Evolutionary conservation across 805 yeast genomes (phyloP).

Genomic region (Yarrowia deformans): DNA sequence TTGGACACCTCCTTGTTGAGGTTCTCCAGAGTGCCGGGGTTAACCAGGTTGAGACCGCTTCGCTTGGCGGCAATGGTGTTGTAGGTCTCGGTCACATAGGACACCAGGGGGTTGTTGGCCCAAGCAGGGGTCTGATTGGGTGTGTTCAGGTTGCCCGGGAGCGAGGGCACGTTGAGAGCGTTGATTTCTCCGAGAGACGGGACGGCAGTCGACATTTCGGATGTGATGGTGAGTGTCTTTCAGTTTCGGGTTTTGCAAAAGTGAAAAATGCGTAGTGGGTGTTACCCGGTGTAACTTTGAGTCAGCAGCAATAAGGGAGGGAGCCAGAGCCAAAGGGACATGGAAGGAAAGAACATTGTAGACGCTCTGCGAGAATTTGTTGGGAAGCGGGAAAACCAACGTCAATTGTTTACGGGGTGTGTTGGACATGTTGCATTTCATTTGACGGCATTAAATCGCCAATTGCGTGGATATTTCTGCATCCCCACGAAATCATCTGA

Average conservation of each 20-base stretch:
- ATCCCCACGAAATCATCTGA: too few relatives aligned
- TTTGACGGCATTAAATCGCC: not conserved
- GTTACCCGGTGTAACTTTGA: constrained; percentile 37
- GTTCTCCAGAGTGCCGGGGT: constrained; percentile 96
- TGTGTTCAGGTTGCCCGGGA: constrained; percentile 40
- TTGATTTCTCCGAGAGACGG: constrained; percentile 46
- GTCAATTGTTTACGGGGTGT: too few relatives aligned
- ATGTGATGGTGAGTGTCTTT: constrained; percentile 24
- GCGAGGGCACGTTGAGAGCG: constrained; percentile 42
- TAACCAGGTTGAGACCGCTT: constrained; percentile 76
- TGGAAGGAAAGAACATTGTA: constrained; percentile 5
- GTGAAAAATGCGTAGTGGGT: constrained; percentile 25
- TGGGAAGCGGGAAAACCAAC: not conserved
- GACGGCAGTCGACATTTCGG: constrained; percentile 42
- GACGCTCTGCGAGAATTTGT: constrained; percentile 24
- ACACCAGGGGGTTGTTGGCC: constrained; percentile 83
- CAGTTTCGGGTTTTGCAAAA: constrained; percentile 28
- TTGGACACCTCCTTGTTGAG: constrained; percentile 90
- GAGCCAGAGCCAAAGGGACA: too few relatives aligned
- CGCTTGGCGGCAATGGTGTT: constrained; percentile 77
- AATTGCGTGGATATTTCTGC: not conserved
- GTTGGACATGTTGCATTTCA: too few relatives aligned
- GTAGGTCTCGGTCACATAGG: constrained; percentile 79
- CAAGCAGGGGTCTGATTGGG: constrained; percentile 51
- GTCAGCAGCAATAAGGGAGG: constrained; percentile 26